Base-by-base conservation (phyloP, 192 early-diverging fungal species). In the Coemansia biformis region DNA sequence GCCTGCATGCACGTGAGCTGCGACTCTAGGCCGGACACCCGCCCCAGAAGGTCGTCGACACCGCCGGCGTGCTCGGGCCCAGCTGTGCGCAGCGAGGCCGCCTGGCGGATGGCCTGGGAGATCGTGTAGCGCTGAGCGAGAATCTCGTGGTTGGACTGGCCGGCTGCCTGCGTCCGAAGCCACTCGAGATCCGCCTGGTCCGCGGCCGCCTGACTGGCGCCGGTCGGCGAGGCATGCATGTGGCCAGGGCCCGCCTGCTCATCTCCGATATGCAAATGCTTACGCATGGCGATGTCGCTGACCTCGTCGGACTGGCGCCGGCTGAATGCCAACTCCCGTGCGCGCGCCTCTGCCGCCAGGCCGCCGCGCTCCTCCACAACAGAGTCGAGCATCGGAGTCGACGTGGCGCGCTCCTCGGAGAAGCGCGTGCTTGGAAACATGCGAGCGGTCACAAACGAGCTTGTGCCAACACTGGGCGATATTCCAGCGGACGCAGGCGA, bases 201-300 rank as follows among this genome's bases (percentile, higher is more conserved):
- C 16, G 33, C 35, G 7, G 24, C 7, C 17, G 21, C 14, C 19
- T 45, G 42, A 15, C n/a, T 41, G n/a, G n/a, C n/a, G n/a, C n/a
- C n/a, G n/a, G n/a, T n/a, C n/a, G n/a, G n/a, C n/a, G n/a, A n/a
- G n/a, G n/a, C n/a, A n/a, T n/a, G n/a, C n/a, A n/a, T n/a, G n/a
- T n/a, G n/a, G n/a, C n/a, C n/a, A n/a, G n/a, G 14, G n/a, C n/a
- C n/a, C n/a, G n/a, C n/a, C n/a, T 63, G 24, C 6, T 6, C 51
- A 5, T 61, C 50, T 19, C 21, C 40, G 15, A 48, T 31, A 10
- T 33, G 28, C 31, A 70, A 19, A 40, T 70, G 59, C 14, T 24
- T 58, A 51, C 59, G 66, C 66, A 70, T 70, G 24, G 59, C 66
- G 42, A 70, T 70, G 30, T 70, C 66, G 51, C 66, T 70, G 35